A percentile compares a stretch with the other conserved stretches of the same genome.
Evolutionary conservation across 2,329 filamentous ascomycete genomes (phyloP).

Genomic region (Keithomyces neogunnii): DNA sequence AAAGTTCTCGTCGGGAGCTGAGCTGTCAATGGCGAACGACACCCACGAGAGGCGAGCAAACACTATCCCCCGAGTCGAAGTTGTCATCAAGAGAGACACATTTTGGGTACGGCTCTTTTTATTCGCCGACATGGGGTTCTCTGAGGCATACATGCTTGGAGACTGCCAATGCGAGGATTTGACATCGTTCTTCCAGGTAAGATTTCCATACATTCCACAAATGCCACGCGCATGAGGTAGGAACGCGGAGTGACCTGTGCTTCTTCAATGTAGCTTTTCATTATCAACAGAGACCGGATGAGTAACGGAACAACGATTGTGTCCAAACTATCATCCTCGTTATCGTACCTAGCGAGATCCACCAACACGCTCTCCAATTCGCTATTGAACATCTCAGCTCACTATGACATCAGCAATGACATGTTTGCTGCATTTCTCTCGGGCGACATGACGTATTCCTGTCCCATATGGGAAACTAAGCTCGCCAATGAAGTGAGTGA

Average conservation of each 20-base stretch:
- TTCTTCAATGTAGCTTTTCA: slow-evolving; percentile 48
- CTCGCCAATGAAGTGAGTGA: slow-evolving; percentile 6
- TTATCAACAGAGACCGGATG: slow-evolving; percentile 55
- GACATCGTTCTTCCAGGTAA: slow-evolving; percentile 58
- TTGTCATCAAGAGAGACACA: slow-evolving; percentile 54
- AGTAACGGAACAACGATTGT: slow-evolving; percentile 56
- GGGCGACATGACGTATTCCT: slow-evolving; percentile 70
- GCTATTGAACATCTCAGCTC: slow-evolving; percentile 59
- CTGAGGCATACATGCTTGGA: slow-evolving; percentile 65
- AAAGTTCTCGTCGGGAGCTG: slow-evolving; percentile 29
- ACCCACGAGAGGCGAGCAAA: slow-evolving; percentile 25
- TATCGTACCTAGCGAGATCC: slow-evolving; percentile 49
- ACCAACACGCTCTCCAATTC: slow-evolving; percentile 51
- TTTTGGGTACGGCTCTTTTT: slow-evolving; percentile 64
- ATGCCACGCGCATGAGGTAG: neutral
- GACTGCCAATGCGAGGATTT: slow-evolving; percentile 60
- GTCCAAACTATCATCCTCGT: slow-evolving; percentile 47
- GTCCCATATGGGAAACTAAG: slow-evolving; percentile 50
- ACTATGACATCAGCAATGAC: slow-evolving; percentile 69
- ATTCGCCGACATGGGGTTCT: slow-evolving; percentile 69
- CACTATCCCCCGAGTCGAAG: slow-evolving; percentile 36
- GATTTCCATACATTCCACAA: slow-evolving; percentile 5
- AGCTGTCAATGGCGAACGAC: slow-evolving; percentile 24
- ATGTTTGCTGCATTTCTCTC: slow-evolving; percentile 70
- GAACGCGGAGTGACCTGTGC: neutral